These are phyloP conservation scores for Candida alai DNA, from an alignment of 805 yeast genomes.

Conservation along the genomic window DNA sequence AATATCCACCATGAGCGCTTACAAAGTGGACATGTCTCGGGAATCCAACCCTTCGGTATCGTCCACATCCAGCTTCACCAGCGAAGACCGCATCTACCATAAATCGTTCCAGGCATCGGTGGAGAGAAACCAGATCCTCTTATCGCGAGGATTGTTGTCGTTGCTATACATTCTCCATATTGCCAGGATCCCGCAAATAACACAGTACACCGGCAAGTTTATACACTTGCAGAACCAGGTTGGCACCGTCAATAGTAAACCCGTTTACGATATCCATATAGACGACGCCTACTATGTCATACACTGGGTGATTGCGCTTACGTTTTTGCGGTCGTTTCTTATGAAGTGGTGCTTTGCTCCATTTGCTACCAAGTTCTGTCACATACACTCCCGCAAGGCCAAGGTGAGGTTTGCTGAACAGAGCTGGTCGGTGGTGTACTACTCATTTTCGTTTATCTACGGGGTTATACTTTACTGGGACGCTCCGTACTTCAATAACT, in stretches of 20 bases:
- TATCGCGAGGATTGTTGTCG: slow-evolving; percentile 27
- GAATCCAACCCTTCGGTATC: not conserved
- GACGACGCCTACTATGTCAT: slow-evolving; percentile 54
- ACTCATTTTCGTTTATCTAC: slow-evolving; percentile 46
- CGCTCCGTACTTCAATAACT: slow-evolving; percentile 57
- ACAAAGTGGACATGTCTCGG: too few species aligned
- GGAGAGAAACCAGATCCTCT: slow-evolving; percentile 35
- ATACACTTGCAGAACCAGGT: slow-evolving; percentile 30
- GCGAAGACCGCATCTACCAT: slow-evolving; percentile 12
- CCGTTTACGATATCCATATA: slow-evolving; percentile 49
- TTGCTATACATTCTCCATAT: slow-evolving; percentile 24
- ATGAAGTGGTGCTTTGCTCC: slow-evolving; percentile 60
- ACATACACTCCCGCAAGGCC: slow-evolving; percentile 49
- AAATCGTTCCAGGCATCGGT: slow-evolving; percentile 23
- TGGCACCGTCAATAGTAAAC: slow-evolving; percentile 13
- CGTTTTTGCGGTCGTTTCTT: slow-evolving; percentile 55
- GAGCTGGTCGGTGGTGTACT: slow-evolving; percentile 71
- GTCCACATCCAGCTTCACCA: not conserved
- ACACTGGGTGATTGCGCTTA: slow-evolving; percentile 51
- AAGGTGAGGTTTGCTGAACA: slow-evolving; percentile 78
- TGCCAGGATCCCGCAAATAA: slow-evolving; percentile 16
- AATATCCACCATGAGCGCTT: too few species aligned
- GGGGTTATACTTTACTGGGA: slow-evolving; percentile 57
- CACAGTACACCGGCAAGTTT: slow-evolving; percentile 30
- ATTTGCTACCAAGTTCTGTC: slow-evolving; percentile 39